These are phyloP conservation scores for Eragrostis nindensis DNA, from an alignment of 176 grass and related monocot genomes.

Conservation along the genomic window DNA sequence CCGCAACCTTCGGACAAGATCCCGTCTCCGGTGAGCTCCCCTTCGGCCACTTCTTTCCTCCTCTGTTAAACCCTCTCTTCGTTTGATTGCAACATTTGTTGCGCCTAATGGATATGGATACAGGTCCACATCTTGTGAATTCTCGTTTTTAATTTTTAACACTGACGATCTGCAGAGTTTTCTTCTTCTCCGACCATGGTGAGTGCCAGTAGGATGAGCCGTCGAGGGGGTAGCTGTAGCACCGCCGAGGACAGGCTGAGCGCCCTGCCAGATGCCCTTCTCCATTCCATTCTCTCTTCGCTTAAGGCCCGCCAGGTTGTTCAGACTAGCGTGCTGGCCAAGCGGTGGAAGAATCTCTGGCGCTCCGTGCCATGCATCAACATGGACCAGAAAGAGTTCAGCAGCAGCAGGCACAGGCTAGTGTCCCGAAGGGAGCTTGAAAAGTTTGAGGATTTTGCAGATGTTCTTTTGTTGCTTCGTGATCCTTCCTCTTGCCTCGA, in stretches of 20 bases:
- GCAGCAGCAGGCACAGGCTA: neutral
- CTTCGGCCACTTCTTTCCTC: neutral
- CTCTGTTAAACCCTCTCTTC: neutral
- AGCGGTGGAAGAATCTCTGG: neutral
- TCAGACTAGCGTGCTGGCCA: neutral
- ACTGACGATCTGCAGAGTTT: neutral
- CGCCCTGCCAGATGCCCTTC: neutral
- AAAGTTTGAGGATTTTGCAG: neutral
- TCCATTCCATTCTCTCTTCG: neutral
- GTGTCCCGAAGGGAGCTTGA: neutral
- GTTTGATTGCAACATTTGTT: neutral
- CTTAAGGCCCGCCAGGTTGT: neutral
- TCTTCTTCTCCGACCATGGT: neutral
- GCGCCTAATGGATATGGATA: neutral
- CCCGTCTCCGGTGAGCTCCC: neutral
- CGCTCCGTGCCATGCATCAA: neutral
- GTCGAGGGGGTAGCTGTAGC: neutral
- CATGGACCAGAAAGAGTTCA: neutral
- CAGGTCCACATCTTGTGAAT: neutral
- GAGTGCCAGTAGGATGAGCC: neutral
- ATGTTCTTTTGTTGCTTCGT: neutral
- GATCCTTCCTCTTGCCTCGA: neutral
- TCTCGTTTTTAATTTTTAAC: neutral
- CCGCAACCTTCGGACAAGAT: neutral
- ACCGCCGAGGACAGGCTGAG: neutral